Evolutionary conservation across 75 land plant species (phyloP).

Genomic region (Pinus tabuliformis): DNA sequence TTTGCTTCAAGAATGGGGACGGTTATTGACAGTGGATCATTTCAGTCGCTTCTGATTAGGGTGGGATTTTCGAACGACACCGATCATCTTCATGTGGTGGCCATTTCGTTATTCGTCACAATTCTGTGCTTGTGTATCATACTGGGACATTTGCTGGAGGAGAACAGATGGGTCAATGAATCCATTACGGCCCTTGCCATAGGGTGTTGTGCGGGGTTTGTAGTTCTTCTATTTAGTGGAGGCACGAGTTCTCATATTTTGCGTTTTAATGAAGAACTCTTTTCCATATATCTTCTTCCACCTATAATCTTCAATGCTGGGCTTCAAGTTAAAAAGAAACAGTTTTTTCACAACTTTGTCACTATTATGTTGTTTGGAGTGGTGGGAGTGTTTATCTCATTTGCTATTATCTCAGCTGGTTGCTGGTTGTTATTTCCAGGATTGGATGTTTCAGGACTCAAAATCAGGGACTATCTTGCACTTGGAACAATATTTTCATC

Average conservation of each 20-base stretch:
- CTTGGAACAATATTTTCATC: conserved; percentile 75
- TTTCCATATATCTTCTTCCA: conserved; percentile 33
- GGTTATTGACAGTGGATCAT: too few species aligned
- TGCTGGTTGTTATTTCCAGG: conserved; percentile 72
- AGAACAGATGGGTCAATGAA: too few species aligned
- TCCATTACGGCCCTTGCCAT: too few species aligned
- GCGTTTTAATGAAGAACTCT: conserved; percentile 23
- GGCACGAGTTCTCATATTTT: conserved; percentile 24
- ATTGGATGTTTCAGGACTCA: conserved; percentile 38
- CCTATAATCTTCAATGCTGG: conserved; percentile 44
- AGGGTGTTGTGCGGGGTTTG: conserved; percentile 17
- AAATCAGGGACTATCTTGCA: conserved; percentile 52
- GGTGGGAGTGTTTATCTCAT: conserved; percentile 77
- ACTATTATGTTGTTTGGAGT: conserved; percentile 85
- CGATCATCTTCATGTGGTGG: too few species aligned
- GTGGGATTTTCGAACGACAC: too few species aligned
- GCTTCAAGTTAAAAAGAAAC: conserved; percentile 92
- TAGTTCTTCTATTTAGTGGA: conserved; percentile 11
- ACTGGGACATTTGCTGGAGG: too few species aligned
- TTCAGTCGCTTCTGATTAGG: too few species aligned
- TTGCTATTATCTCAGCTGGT: conserved; percentile 67
- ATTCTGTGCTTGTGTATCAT: too few species aligned
- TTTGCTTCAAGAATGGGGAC: too few species aligned
- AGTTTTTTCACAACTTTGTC: conserved; percentile 82
- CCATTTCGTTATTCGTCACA: too few species aligned